Base-by-base conservation (phyloP, 2,329 filamentous ascomycete genomes). In the Penicillium sp. region DNA sequence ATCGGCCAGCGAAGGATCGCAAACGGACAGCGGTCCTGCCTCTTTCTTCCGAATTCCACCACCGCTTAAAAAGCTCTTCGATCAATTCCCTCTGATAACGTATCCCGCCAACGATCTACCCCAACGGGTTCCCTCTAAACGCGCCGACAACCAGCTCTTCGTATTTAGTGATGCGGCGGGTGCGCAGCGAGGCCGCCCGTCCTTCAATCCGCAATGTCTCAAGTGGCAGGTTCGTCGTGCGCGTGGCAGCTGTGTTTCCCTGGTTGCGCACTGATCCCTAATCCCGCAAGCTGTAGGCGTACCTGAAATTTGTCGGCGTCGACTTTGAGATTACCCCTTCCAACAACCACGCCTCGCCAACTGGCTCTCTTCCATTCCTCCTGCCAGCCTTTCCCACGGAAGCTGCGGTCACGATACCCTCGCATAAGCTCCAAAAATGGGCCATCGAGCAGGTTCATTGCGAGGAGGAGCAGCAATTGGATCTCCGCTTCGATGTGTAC, bases 311-410 rank as follows among this genome's bases (percentile, higher is more conserved):
- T 60, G 79, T 83, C 43, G 79, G 79, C 36, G 75, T 95, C 49
- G 70, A 81, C 4, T 85, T 90, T 66, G 74, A 75, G 45, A 73
- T 85, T 44, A 73, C 82, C 5, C 72, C 88, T 4, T 94, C 90
- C 4, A 95, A 82, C 59, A 97, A 97, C 68, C 93, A 97, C 73
- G 90, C 91, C 44, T 95, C 90, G 2, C 91, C 91, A 0, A 85
- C 84, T 24, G 90, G 91, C 49, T 78, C 84, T n/a, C 78, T 97
- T 11, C 93, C 93, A 0, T 97, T 95, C 70, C 78, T 98, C 38
- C 77, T 91, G 7, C 85, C 87, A 8, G 65, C 58, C 11, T 59
- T 73, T 29, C 67, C 71, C 43, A 54, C 67, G 27, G 67, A 71
- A 44, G 63, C 70, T 6, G 63, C 54, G 45, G 61, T 58, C 51